Conservation (phyloP, 2,329 filamentous ascomycete species). For the Madurella mycetomatis region DNA sequence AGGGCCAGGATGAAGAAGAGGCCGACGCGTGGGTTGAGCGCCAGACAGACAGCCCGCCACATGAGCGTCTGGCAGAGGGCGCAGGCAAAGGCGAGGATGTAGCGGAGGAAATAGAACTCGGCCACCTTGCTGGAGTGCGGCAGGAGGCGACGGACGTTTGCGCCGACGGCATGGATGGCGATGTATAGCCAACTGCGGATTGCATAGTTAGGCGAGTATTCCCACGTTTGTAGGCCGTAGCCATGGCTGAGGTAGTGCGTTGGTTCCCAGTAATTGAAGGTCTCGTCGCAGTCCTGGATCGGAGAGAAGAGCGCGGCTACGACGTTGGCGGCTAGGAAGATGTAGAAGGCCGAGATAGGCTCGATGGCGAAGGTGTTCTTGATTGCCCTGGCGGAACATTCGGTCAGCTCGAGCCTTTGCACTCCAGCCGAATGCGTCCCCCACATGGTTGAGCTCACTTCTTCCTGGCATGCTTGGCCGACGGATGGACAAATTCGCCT, state of each 20-base stretch:
- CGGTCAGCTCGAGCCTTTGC: background rate
- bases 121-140: constrained; percentile 59
- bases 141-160: constrained; percentile 60
- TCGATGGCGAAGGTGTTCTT: constrained; percentile 59
- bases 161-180: constrained; percentile 68
- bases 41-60: constrained; percentile 70
- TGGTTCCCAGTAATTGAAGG: constrained; percentile 99
- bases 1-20: constrained; percentile 77
- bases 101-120: constrained; percentile 86
- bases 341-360: constrained; percentile 72
- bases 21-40: constrained; percentile 77
- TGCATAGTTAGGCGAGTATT: constrained; percentile 91
- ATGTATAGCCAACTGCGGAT: constrained; percentile 96
- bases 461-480: constrained; percentile 48
- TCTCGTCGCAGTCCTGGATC: constrained; percentile 97
- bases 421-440: background rate
- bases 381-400: constrained; percentile 33
- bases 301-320: constrained; percentile 78
- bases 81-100: constrained; percentile 68
- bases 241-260: constrained; percentile 90
- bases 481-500: constrained; percentile 44
- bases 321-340: constrained; percentile 69
- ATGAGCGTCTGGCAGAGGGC: constrained; percentile 78
- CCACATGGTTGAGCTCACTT: constrained; percentile 35
- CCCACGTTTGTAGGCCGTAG: constrained; percentile 95